Evolutionary conservation across 2,329 filamentous ascomycete genomes (phyloP).

Genomic region (Botrytis pseudocinerea): DNA sequence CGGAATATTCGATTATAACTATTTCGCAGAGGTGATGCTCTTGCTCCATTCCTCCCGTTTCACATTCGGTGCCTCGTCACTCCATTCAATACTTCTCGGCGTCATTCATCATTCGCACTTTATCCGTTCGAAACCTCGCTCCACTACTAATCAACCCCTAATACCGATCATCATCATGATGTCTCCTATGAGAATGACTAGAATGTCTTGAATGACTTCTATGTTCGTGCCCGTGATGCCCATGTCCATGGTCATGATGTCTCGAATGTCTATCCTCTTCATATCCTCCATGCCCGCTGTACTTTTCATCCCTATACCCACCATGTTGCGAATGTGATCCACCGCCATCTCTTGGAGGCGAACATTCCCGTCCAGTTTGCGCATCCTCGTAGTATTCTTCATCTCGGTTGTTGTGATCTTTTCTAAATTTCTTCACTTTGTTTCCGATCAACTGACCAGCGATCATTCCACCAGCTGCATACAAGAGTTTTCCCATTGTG

Average conservation of each 20-base stretch:
- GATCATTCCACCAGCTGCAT: slow-evolving; percentile 4
- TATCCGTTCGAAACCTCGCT: background rate
- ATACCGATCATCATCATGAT: slow-evolving; percentile 13
- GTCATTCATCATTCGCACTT: background rate
- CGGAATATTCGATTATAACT: background rate
- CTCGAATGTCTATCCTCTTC: slow-evolving; percentile 16
- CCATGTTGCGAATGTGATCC: background rate
- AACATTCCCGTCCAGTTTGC: slow-evolving; percentile 9
- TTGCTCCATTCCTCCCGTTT: background rate
- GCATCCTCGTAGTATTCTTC: slow-evolving; percentile 18
- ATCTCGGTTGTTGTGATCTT: slow-evolving; percentile 16
- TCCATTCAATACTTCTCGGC: background rate
- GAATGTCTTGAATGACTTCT: slow-evolving; percentile 15
- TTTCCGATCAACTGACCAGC: slow-evolving; percentile 14
- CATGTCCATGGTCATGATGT: slow-evolving; percentile 5
- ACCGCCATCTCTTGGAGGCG: slow-evolving; percentile 4
- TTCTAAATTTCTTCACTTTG: slow-evolving; percentile 14
- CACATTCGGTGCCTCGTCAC: background rate
- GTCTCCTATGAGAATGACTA: slow-evolving; percentile 8
- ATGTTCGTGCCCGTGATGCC: background rate
- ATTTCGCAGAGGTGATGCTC: background rate
- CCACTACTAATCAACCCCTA: background rate
- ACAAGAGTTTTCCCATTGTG: slow-evolving; percentile 7
- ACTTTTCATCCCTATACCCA: slow-evolving; percentile 10
- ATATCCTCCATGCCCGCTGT: slow-evolving; percentile 7